Evolutionary conservation across 2,329 filamentous ascomycete species (phyloP), one percentile per base, ranked within the genome.

Genomic region (Fusarium devonianum): DNA sequence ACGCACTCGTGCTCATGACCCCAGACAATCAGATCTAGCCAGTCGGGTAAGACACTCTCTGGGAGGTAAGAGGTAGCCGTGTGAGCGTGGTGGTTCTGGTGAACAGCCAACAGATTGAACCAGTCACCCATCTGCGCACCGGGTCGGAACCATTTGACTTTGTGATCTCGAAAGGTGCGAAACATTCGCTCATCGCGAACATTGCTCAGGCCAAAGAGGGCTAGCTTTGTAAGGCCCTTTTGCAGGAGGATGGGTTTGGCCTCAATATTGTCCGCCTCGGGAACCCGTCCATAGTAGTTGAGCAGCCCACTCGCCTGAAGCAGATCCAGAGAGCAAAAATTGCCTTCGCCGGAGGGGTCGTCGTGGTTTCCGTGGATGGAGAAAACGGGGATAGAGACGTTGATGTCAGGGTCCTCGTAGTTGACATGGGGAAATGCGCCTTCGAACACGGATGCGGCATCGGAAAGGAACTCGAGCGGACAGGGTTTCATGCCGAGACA

Each of bases 281-380:
- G 89, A 1, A 91, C 90, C 28, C 92, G 88, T 3, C 94, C 94
- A 69, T 94, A 99, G 75, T 97, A 99, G 71, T 99, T 99, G 63
- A 99, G 78, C 11, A 99, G 76, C 1, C 94, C 94, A 0, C 92
- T 91, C 1, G 94, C 88, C 69, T 97, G 92, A 4, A 99, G 80
- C 12, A 99, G 74, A 69, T 99, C 94, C 9, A 99, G 80, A 0
- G 93, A 92, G 56, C 94, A 95, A 58, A 88, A 87, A 69, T 96
- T 90, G 9, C 92, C 94, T 65, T 97, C 92, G 8, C 94, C 94
- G n/a, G 92, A 95, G 0, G 94, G 94, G 68, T 99, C 94, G 67
- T 99, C 94, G 69, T 99, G 94, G 67, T 99, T 99, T 34, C 94
- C 94, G 65, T 99, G 95, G 29, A 99, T 99, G 1, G 93, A 96